Base-by-base conservation (phyloP, 177 flowering plant species). In the Telopea speciosissima region DNA sequence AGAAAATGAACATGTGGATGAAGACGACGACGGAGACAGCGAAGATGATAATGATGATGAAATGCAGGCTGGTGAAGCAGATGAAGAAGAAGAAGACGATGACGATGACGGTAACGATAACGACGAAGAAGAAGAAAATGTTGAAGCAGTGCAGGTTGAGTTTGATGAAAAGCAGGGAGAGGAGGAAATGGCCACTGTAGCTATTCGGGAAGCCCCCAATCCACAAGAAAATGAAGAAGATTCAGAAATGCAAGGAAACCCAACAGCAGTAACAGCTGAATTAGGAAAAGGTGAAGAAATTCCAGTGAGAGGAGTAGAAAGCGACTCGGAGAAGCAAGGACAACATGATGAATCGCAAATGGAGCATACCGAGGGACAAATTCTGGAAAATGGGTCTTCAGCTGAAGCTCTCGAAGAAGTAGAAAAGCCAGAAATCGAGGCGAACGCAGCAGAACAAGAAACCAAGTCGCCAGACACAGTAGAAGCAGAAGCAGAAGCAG, bases 321-420 rank as follows among this genome's bases (percentile, higher is more conserved):
- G 9, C 22, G 36, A 65, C 31, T 19, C 40, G 24, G 40, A 24
- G 10, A 36, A 59, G 60, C 52, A 16, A 7, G 70, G 54, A 31
- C 21, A 68, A 19, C 25, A 7, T 60, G 16, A 59, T 7, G 44
- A 22, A 52, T 5, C 54, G 54, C 0, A 0, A 1, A 13, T 12
- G 54, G 19, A 49, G 54, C 19, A 49, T 3, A 23, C 13, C 62
- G 54, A 8, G 31, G 72, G 45, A 24, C 68, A 67, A 13, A 21
- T 40, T 4, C 25, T 31, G 58, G 7, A 28, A 4, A 25, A 24
- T 63, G 63, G 33, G 40, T 70, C 36, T 59, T 26, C 64, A 21
- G 4, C 26, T 25, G 70, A 76, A 68, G 40, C 31, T 33, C 26
- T 21, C 21, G 60, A 31, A 54, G 75, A 65, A 65, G 26, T 45